Conservation (phyloP, 345 rosid species). For the Eutrema yunnanense region DNA sequence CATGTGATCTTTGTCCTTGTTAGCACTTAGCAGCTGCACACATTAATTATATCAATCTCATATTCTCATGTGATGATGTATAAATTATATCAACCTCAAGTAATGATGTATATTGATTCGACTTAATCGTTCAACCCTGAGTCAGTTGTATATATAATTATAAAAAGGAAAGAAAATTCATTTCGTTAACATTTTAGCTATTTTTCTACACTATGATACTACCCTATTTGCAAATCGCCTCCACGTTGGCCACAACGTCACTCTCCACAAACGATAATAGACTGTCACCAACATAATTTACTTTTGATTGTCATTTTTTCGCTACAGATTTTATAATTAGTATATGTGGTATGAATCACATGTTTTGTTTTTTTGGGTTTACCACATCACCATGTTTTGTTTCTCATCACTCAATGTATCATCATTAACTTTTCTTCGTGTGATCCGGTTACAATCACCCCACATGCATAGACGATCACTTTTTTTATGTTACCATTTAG, state of each 20-base stretch:
- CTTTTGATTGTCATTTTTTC: too few relatives aligned
- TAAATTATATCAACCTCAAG: not conserved
- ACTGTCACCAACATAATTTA: not conserved
- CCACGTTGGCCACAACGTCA: not conserved
- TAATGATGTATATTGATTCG: not conserved
- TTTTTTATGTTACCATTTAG: too few relatives aligned
- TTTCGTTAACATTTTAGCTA: not conserved
- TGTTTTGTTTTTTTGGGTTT: too few relatives aligned
- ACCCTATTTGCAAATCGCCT: not conserved
- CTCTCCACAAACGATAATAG: not conserved
- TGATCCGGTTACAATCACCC: too few relatives aligned
- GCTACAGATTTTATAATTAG: not conserved
- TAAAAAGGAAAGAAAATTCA: not conserved
- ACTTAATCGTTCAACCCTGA: constrained; percentile 1
- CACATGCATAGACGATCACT: too few relatives aligned
- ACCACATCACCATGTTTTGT: too few relatives aligned
- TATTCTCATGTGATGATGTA: not conserved
- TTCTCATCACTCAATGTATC: too few relatives aligned
- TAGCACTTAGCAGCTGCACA: not conserved
- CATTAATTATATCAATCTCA: not conserved
- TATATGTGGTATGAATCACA: too few relatives aligned
- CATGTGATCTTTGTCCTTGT: constrained; percentile 24
- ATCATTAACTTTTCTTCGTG: too few relatives aligned
- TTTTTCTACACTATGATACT: not conserved
- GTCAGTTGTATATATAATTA: not conserved